Percentiles rank a stretch among this genome's conserved stretches.
These are phyloP conservation scores for Daldinia vernicosa DNA, from an alignment of 495 filamentous ascomycete genomes.

Conservation along the genomic window DNA sequence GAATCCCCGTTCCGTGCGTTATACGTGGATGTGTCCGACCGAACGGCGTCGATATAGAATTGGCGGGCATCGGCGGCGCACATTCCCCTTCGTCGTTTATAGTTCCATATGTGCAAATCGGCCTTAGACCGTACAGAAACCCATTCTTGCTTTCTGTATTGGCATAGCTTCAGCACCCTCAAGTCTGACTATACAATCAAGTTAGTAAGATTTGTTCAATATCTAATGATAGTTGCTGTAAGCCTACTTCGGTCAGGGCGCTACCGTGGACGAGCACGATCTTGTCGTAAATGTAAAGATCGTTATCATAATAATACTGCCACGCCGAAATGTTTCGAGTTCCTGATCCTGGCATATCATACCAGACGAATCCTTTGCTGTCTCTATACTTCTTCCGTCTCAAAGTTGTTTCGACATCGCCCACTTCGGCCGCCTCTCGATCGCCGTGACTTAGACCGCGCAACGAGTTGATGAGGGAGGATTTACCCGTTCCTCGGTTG, in stretches of 20 bases:
- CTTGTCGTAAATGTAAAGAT: neutral
- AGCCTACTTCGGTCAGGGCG: neutral
- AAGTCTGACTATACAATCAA: neutral
- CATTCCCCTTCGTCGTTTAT: neutral
- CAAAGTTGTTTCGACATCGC: neutral
- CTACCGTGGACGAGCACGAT: neutral
- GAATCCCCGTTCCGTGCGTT: neutral
- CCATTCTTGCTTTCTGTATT: slow-evolving; percentile 2
- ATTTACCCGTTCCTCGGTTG: neutral
- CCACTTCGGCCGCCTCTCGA: neutral
- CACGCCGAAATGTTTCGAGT: neutral
- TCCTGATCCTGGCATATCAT: neutral
- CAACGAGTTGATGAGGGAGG: neutral
- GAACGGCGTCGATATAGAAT: neutral
- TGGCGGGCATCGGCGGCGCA: neutral
- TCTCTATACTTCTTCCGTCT: neutral
- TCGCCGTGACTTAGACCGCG: neutral
- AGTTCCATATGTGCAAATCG: neutral
- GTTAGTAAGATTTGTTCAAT: neutral
- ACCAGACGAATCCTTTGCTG: neutral
- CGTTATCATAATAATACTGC: neutral
- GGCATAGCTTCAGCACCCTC: neutral
- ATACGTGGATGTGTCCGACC: neutral
- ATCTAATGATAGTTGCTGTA: neutral
- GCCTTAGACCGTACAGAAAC: neutral